Evolutionary conservation across 1,284 basidiomycete species (phyloP), one percentile per base, ranked within the genome.

Genomic region (Termitomyces sp.): DNA sequence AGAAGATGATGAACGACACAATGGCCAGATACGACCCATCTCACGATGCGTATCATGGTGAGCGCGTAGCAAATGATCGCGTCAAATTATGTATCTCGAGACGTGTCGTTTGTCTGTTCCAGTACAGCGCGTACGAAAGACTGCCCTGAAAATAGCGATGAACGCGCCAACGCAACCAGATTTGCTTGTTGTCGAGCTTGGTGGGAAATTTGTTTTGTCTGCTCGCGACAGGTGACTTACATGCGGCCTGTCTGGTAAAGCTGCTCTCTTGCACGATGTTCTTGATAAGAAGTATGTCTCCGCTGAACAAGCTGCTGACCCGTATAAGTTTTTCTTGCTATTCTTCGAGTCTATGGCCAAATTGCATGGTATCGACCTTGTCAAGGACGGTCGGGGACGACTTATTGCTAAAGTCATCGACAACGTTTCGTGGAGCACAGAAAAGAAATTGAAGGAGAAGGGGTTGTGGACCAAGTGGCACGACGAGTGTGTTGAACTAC

Each of bases 1-100:
- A 92, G 64, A 73, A 74, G 51, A 74, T 91, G 41, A 92, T 93
- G 82, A 66, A 78, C 47, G 73, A 82, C 38, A 83, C 83, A 1
- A 93, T 94, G 91, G 78, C 83, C 3, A 74, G 80, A 59, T 93
- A 93, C 66, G 94, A 96, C 66, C 87, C 92, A 0, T 93, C 90
- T 14, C 94, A 97, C 67, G 93, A 97, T 69, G 84, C 79, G 60
- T 86, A 85, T 57, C 94, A 97, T 64, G 91, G 91, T 89, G 57
- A 63, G 80, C 52, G 33, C 28, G 37, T 52, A 35, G 30, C 24
- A 4, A 21, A 26, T 37, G 18, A 39, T 49, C 52, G 55, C 53
- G 53, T 56, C 37, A 21, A 47, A 45, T 39, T 14, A 34, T 38
- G 35, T 24, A 28, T 52, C 46, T 53, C 34, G 51, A 53, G 37